These are phyloP conservation scores for Aspergillus egyptiacus DNA, from an alignment of 495 filamentous ascomycete species.

Conservation along the genomic window DNA sequence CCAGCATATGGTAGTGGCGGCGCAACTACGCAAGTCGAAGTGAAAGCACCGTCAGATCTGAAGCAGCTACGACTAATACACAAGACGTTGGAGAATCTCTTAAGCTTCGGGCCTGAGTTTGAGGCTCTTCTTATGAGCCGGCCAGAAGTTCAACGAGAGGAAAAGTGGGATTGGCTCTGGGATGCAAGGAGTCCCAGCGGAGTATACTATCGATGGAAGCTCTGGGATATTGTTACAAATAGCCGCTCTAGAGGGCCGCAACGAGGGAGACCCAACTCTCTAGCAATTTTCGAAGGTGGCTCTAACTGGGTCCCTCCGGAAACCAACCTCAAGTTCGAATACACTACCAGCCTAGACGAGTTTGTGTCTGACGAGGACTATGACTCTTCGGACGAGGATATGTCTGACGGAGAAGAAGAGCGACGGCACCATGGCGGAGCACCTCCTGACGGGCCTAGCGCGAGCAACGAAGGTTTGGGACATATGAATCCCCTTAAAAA, in stretches of 20 bases:
- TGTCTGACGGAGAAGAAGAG: constrained; percentile 67
- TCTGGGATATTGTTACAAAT: constrained; percentile 75
- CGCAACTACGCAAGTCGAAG: constrained; percentile 60
- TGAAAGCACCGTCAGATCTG: constrained; percentile 70
- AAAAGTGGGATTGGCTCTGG: constrained; percentile 93
- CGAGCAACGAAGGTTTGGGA: constrained; percentile 49
- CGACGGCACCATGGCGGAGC: constrained; percentile 49
- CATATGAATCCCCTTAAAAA: constrained; percentile 83
- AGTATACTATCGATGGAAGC: constrained; percentile 83
- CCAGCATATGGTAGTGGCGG: constrained; percentile 32
- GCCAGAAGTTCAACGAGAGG: constrained; percentile 69
- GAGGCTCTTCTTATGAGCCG: constrained; percentile 88
- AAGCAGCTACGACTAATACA: constrained; percentile 80
- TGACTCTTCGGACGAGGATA: constrained; percentile 81
- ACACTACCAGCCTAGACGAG: constrained; percentile 63
- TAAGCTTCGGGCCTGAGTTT: constrained; percentile 79
- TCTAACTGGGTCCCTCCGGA: constrained; percentile 68
- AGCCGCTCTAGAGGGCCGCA: constrained; percentile 22
- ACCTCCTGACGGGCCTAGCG: constrained; percentile 41
- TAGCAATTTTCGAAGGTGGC: constrained; percentile 60
- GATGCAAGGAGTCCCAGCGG: constrained; percentile 74
- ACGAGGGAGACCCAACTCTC: constrained; percentile 23
- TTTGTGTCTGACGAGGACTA: constrained; percentile 81
- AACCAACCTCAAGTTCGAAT: constrained; percentile 62
- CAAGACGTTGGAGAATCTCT: constrained; percentile 71